Base-by-base conservation (phyloP, 2,329 filamentous ascomycete species). In the Stagonosporopsis chrysanthemi region DNA sequence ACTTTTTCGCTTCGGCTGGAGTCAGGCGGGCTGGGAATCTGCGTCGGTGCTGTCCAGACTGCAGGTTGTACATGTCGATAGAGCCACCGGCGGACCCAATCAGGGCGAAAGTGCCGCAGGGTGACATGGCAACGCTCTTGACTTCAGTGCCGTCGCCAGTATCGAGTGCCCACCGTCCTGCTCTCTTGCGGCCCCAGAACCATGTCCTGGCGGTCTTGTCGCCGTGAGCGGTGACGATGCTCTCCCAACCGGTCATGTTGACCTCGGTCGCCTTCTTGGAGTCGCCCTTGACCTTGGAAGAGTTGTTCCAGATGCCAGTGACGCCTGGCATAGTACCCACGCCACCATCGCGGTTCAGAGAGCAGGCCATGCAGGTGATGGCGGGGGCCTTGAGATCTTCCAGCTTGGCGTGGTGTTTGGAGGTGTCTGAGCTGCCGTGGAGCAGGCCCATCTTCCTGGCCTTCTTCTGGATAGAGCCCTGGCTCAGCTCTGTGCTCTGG, bases 111-210 rank as follows among this genome's bases (percentile, higher is more conserved):
- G 91, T 97, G 54, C 95, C 95, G 69, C 95, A 99, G 1, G 91
- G 85, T 51, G 91, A 97, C 58, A 99, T 89, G 11, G 92, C 86
- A 19, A 99, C 92, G 50, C 90, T 94, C 63, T 80, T 84, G 33
- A 97, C 94, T 68, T 92, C 86, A n/a, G 87, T 85, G 17, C 86
- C 86, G 77, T 99, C 95, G 38, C 89, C 86, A 0, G 93, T 97
- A 63, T 90, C 88, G 66, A 99, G 91, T 0, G 90, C 89, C 95
- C 95, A 99, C 62, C 95, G 85, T 11, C 95, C 95, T 45, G 95
- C 93, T 68, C 90, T 88, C 78, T 96, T 97, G 54, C 92, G 88
- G 6, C 94, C 95, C 93, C 95, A 98, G 78, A 97, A 97, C 95
- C 95, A 99, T 1, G 95, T 98, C 50, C 95, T 87, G 17, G 92